phyloP scores from a whole-genome alignment of 108 stramenopile species.

The Cyclotella distinguenda region DNA sequence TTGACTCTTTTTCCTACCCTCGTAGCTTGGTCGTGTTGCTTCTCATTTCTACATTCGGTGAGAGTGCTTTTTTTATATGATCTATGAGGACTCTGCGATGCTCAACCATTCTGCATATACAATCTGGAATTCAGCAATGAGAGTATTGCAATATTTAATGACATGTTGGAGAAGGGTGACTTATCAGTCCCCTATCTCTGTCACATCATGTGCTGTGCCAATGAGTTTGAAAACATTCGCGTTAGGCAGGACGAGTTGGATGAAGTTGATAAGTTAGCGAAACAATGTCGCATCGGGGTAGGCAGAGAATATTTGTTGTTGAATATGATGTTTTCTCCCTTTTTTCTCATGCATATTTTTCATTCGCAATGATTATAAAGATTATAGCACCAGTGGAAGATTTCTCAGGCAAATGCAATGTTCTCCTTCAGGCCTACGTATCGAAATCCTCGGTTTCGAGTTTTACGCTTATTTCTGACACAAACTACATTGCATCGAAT shows the following conservation, averaged over 20 bases:
- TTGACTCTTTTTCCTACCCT: background rate
- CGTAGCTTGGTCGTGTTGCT: constrained; percentile 85
- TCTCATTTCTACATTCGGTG: constrained; percentile 96
- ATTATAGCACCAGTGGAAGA: constrained; percentile 64
- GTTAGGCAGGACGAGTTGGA: constrained; percentile 93
- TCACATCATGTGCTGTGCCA: constrained; percentile 86
- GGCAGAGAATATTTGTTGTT: no score
- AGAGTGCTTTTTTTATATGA: background rate
- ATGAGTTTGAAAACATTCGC: constrained; percentile 94
- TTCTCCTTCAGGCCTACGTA: constrained; percentile 93
- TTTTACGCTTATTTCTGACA: constrained; percentile 96
- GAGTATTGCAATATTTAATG: constrained; percentile 93
- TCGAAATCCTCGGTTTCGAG: constrained; percentile 63
- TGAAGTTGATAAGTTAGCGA: constrained; percentile 73
- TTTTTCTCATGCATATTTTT: background rate
- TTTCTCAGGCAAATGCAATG: constrained; percentile 86
- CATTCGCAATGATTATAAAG: background rate
- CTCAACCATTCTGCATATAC: background rate
- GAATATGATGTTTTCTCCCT: no score
- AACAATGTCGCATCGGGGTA: constrained; percentile 65
- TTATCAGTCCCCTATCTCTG: constrained; percentile 73
- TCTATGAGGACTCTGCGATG: background rate
- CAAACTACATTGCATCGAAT: constrained; percentile 96
- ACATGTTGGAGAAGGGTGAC: constrained; percentile 52
- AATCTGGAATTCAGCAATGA: constrained; percentile 54